Evolutionary conservation across 768 basidiomycete genomes (phyloP).

Genomic region (Favolaschia claudopus): DNA sequence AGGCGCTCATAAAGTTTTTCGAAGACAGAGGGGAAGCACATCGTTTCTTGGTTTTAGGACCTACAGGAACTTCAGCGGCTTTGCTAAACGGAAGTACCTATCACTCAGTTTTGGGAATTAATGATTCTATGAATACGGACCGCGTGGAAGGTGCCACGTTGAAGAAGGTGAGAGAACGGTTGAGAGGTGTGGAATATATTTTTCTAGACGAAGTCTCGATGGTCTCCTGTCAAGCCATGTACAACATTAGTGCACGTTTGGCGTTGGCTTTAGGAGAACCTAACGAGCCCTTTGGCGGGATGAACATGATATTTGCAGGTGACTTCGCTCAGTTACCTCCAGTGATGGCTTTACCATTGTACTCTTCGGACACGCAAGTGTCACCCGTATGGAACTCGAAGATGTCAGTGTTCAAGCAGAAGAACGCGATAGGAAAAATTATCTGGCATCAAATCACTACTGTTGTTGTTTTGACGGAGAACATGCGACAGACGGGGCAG

Average conservation of each 20-base stretch:
- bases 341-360: slow-evolving; percentile 26
- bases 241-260: slow-evolving; percentile 12
- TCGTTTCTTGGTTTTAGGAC: slow-evolving; percentile 27
- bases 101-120: slow-evolving; percentile 19
- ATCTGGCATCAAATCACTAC: slow-evolving; percentile 33
- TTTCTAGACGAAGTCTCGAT: slow-evolving; percentile 44
- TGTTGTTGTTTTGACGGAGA: slow-evolving; percentile 30
- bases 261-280: not conserved
- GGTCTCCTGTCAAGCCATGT: slow-evolving; percentile 25
- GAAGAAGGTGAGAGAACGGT: not conserved
- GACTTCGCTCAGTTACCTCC: slow-evolving; percentile 28
- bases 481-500: slow-evolving; percentile 38
- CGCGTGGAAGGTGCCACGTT: no score
- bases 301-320: slow-evolving; percentile 35
- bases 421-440: slow-evolving; percentile 26
- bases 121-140: not conserved
- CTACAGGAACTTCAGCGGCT: slow-evolving; percentile 34
- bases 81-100: slow-evolving; percentile 29
- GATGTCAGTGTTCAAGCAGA: slow-evolving; percentile 2
- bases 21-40: slow-evolving; percentile 1
- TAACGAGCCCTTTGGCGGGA: slow-evolving; percentile 30
- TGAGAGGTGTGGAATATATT: no score
- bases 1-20: slow-evolving; percentile 23
- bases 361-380: slow-evolving; percentile 19
- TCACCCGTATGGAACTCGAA: not conserved